phyloP scores from a whole-genome alignment of 306 rosid genomes.

The Dalbergia cultrata region DNA sequence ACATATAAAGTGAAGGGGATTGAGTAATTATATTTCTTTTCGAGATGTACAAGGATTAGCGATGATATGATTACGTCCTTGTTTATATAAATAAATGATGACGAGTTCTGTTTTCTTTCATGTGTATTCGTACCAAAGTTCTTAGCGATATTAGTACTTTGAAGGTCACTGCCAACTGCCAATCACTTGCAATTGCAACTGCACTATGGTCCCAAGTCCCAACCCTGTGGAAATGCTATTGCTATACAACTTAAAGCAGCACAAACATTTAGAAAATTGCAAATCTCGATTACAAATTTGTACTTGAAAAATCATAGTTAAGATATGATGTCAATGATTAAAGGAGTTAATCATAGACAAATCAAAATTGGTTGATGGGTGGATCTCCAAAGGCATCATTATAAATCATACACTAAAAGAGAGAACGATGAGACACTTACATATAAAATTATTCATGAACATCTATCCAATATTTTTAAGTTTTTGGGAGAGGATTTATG shows the following conservation, averaged over 20 bases:
- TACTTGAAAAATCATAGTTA: neutral
- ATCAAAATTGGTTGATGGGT: neutral
- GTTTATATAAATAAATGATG: neutral
- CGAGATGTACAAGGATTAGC: constrained; percentile 6
- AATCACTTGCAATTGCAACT: neutral
- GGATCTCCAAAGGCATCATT: neutral
- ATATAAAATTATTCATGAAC: too few relatives aligned
- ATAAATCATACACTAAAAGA: neutral
- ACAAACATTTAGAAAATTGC: constrained; percentile 1
- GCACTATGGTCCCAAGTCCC: constrained; percentile 5
- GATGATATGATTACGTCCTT: neutral
- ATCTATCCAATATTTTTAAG: too few relatives aligned
- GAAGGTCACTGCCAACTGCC: constrained; percentile 1
- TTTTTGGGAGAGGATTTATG: too few relatives aligned
- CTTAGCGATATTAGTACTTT: neutral
- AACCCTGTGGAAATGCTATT: neutral
- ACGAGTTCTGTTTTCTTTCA: neutral
- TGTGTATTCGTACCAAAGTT: neutral
- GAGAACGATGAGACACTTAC: neutral
- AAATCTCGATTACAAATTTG: constrained; percentile 18
- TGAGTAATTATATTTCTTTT: too few relatives aligned
- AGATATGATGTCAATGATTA: constrained; percentile 12
- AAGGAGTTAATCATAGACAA: constrained; percentile 2
- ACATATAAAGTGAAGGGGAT: too few relatives aligned
- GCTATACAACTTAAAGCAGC: constrained; percentile 1